Conservation (phyloP, 2,329 filamentous ascomycete genomes). For the Ophiostoma montium region DNA sequence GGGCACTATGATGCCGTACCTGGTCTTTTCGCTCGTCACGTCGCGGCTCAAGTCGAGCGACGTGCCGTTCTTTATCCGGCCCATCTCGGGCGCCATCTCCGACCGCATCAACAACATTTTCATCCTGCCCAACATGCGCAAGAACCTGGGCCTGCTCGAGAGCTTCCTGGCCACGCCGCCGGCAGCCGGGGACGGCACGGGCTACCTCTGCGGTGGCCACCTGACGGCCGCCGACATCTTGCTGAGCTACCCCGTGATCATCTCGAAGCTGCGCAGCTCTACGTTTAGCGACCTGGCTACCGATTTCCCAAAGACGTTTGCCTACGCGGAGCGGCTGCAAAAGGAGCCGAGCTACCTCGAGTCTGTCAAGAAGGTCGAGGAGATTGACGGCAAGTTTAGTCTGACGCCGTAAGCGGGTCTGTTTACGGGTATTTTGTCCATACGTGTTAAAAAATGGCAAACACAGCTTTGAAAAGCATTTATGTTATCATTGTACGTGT, state of each 20-base stretch:
- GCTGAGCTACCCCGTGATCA: constrained; percentile 37
- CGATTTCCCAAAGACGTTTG: constrained; percentile 29
- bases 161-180: constrained; percentile 31
- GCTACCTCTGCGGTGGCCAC: constrained; percentile 34
- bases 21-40: constrained; percentile 52
- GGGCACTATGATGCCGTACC: constrained; percentile 62
- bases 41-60: constrained; percentile 29
- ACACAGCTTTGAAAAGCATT: too few relatives aligned
- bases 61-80: constrained; percentile 39
- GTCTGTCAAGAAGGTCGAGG: constrained; percentile 34
- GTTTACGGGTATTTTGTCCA: too few relatives aligned
- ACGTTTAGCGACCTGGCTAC: constrained; percentile 22
- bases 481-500: too few relatives aligned
- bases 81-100: constrained; percentile 33
- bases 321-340: constrained; percentile 33
- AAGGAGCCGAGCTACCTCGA: constrained; percentile 32
- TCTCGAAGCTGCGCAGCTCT: constrained; percentile 25
- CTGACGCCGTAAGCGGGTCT: constrained; percentile 2
- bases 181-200: constrained; percentile 20
- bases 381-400: constrained; percentile 29
- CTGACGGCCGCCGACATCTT: constrained; percentile 35
- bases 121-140: constrained; percentile 33
- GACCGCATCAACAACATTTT: constrained; percentile 27
- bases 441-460: too few relatives aligned
- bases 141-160: constrained; percentile 36